Evolutionary conservation across 2,329 filamentous ascomycete genomes (phyloP).

Genomic region (Leptographium flavum): DNA sequence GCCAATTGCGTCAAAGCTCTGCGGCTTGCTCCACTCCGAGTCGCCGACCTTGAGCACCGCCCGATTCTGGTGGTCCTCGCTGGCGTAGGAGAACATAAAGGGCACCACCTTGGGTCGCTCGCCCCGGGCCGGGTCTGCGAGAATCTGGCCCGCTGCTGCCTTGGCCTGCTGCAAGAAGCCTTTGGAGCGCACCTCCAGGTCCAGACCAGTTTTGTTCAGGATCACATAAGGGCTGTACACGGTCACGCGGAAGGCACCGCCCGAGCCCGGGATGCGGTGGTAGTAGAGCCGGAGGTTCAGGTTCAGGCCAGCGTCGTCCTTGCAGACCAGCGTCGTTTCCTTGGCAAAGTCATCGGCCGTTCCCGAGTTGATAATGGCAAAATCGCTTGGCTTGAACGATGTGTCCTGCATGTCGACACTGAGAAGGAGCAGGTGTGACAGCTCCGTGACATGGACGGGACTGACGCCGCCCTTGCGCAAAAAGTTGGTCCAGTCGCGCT

Average conservation of each 20-base stretch:
- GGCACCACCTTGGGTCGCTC: constrained; percentile 60
- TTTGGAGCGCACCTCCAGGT: constrained; percentile 79
- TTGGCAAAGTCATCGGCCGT: constrained; percentile 76
- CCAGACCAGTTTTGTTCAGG: constrained; percentile 85
- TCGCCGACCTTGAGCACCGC: constrained; percentile 77
- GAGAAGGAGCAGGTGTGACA: constrained; percentile 82
- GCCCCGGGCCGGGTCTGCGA: constrained; percentile 28
- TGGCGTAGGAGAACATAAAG: constrained; percentile 91
- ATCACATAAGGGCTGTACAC: constrained; percentile 92
- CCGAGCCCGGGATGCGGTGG: constrained; percentile 76
- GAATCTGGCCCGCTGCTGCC: constrained; percentile 66
- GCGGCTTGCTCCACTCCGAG: constrained; percentile 91
- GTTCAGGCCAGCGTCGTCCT: constrained; percentile 68
- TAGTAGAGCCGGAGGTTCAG: constrained; percentile 82
- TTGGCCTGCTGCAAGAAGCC: constrained; percentile 73
- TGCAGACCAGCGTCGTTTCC: constrained; percentile 65
- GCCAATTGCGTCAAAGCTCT: constrained; percentile 95
- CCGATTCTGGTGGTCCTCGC: constrained; percentile 81
- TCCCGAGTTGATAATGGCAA: constrained; percentile 90
- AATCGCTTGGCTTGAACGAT: constrained; percentile 86
- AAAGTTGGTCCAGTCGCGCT: constrained; percentile 98
- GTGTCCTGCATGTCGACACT: constrained; percentile 97
- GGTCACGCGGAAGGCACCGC: constrained; percentile 89
- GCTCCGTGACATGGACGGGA: constrained; percentile 90
- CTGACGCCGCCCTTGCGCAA: constrained; percentile 91